Conservation (phyloP, 257 asterid species). For the Nicotiana attenuata region DNA sequence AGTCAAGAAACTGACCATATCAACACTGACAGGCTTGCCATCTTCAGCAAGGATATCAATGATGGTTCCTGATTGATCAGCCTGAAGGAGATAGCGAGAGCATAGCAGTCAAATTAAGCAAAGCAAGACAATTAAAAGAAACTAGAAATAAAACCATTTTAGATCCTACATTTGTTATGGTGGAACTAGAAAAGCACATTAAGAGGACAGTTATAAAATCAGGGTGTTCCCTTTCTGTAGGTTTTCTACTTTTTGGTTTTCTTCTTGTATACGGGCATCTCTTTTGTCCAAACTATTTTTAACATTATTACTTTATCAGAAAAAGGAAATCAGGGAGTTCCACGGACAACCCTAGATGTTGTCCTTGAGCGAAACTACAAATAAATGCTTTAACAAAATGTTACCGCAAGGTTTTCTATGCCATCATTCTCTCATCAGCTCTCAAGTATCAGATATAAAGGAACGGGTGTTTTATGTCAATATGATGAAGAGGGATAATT, state of each 20-base stretch:
- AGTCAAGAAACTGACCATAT: constrained; percentile 48
- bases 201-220: not conserved
- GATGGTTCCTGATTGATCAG: constrained; percentile 69
- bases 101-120: not conserved
- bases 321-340: not conserved
- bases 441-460: not conserved
- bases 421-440: not conserved
- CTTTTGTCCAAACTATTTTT: no score
- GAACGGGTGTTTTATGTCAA: not conserved
- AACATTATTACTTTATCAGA: no score
- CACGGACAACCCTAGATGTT: not conserved
- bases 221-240: not conserved
- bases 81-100: constrained; percentile 29
- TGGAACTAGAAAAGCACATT: not conserved
- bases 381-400: not conserved
- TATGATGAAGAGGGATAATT: not conserved
- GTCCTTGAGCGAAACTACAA: not conserved
- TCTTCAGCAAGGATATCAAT: constrained; percentile 66
- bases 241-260: no score
- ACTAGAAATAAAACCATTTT: not conserved
- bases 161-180: not conserved
- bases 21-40: constrained; percentile 78
- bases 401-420: not conserved
- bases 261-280: no score
- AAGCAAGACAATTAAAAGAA: not conserved